A percentile compares a stretch with the other conserved stretches of the same genome.
These are phyloP conservation scores for Amanita fuliginea DNA, from an alignment of 768 basidiomycete species.

Conservation along the genomic window DNA sequence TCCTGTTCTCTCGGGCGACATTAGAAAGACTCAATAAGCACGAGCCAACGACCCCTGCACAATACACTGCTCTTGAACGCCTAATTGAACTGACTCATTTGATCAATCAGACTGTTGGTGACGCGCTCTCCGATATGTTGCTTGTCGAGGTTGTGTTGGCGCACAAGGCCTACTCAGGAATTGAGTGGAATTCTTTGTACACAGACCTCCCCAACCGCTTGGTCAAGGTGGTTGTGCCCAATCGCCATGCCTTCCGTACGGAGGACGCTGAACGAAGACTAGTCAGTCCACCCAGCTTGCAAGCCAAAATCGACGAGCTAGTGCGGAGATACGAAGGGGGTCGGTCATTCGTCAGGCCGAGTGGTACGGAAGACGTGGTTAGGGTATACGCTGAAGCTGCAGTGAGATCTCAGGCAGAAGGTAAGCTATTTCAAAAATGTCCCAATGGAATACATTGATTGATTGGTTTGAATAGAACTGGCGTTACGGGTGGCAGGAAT, in stretches of 20 bases:
- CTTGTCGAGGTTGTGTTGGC: constrained; percentile 89
- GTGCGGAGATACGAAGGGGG: constrained; percentile 73
- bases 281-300: constrained; percentile 69
- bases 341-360: constrained; percentile 89
- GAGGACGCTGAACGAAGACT: constrained; percentile 90
- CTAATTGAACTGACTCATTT: constrained; percentile 69
- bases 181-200: constrained; percentile 91
- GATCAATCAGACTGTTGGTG: constrained; percentile 98
- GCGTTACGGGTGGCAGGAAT: constrained; percentile 79
- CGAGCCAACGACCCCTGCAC: constrained; percentile 72
- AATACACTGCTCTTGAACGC: constrained; percentile 69
- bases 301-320: constrained; percentile 72
- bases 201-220: constrained; percentile 89
- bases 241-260: constrained; percentile 79
- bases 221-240: constrained; percentile 82
- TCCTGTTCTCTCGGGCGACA: constrained; percentile 79
- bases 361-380: constrained; percentile 97
- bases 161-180: constrained; percentile 73
- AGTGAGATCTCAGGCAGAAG: constrained; percentile 64
- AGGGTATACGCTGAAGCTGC: constrained; percentile 93
- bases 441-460: constrained; percentile 3
- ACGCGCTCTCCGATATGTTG: constrained; percentile 92
- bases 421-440: constrained; percentile 32
- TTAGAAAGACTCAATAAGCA: constrained; percentile 47
- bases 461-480: constrained; percentile 45